phyloP scores from a whole-genome alignment of 352 stramenopile genomes.

The Pythium aquatile region DNA sequence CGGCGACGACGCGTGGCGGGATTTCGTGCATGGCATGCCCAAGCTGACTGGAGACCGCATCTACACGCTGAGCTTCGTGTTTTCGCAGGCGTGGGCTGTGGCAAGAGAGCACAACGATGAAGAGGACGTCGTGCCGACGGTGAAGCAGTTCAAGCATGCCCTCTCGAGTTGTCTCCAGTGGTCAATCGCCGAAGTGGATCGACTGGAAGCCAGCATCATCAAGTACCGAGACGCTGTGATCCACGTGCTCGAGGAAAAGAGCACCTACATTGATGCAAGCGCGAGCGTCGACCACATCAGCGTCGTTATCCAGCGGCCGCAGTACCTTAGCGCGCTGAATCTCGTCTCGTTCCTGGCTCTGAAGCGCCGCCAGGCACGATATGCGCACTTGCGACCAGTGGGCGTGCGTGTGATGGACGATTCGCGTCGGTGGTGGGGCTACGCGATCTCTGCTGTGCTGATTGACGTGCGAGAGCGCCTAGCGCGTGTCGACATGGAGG shows the following conservation, averaged over 20 bases:
- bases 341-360: conserved; percentile 70
- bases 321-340: conserved; percentile 75
- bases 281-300: conserved; percentile 74
- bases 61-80: conserved; percentile 85
- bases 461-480: conserved; percentile 72
- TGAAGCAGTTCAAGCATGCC: conserved; percentile 70
- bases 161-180: conserved; percentile 79
- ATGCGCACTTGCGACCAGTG: conserved; percentile 55
- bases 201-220: conserved; percentile 52
- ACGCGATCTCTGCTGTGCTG: conserved; percentile 70
- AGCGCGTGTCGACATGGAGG: conserved; percentile 66
- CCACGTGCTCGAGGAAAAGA: conserved; percentile 85
- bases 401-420: conserved; percentile 43
- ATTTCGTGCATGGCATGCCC: conserved; percentile 73
- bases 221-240: conserved; percentile 81
- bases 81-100: conserved; percentile 80
- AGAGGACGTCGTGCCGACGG: conserved; percentile 69
- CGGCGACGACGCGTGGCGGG: conserved; percentile 58
- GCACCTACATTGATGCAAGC: conserved; percentile 81
- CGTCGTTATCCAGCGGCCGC: conserved; percentile 54
- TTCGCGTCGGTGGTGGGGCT: conserved; percentile 67
- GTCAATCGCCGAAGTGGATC: conserved; percentile 57
- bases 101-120: conserved; percentile 72
- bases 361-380: conserved; percentile 59
- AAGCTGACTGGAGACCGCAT: conserved; percentile 66